A percentile compares a stretch with the other conserved stretches of the same genome.
Evolutionary conservation across 164 flowering plant species (phyloP).

Genomic region (Buxus sempervirens): DNA sequence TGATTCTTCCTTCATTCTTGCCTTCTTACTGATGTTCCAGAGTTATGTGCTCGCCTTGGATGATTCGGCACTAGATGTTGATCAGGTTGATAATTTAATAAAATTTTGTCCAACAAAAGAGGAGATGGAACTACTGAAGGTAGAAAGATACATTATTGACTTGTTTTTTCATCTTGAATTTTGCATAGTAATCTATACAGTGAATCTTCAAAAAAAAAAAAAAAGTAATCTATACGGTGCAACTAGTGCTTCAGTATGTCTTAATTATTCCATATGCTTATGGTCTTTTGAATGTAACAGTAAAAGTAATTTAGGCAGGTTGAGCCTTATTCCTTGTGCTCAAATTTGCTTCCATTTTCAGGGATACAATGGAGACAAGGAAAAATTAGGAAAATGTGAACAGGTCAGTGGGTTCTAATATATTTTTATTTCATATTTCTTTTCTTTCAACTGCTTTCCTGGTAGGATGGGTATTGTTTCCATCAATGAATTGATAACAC

Average conservation of each 20-base stretch:
- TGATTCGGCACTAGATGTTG: slow-evolving; percentile 79
- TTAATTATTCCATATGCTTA: neutral
- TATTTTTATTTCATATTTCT: slow-evolving; percentile 1
- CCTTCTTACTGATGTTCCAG: slow-evolving; percentile 36
- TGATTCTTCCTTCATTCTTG: slow-evolving; percentile 2
- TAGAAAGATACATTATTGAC: slow-evolving; percentile 15
- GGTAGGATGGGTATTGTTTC: neutral
- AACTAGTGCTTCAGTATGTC: neutral
- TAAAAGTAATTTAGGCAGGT: neutral
- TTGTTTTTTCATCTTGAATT: neutral
- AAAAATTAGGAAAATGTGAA: slow-evolving; percentile 89
- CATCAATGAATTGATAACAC: neutral
- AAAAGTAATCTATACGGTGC: too few relatives aligned
- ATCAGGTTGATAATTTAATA: slow-evolving; percentile 93
- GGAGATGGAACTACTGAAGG: slow-evolving; percentile 91
- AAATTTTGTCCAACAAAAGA: slow-evolving; percentile 97
- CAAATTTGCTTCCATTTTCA: slow-evolving; percentile 30
- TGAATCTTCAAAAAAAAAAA: too few relatives aligned
- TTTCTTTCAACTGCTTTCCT: neutral
- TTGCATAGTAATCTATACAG: neutral
- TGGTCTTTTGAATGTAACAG: neutral
- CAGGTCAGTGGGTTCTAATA: slow-evolving; percentile 43
- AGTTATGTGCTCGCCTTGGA: slow-evolving; percentile 80
- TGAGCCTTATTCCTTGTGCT: slow-evolving; percentile 1
- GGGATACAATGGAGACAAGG: slow-evolving; percentile 85